These are phyloP conservation scores for Pseudotulostoma volvatum DNA, from an alignment of 495 filamentous ascomycete genomes.

Conservation along the genomic window DNA sequence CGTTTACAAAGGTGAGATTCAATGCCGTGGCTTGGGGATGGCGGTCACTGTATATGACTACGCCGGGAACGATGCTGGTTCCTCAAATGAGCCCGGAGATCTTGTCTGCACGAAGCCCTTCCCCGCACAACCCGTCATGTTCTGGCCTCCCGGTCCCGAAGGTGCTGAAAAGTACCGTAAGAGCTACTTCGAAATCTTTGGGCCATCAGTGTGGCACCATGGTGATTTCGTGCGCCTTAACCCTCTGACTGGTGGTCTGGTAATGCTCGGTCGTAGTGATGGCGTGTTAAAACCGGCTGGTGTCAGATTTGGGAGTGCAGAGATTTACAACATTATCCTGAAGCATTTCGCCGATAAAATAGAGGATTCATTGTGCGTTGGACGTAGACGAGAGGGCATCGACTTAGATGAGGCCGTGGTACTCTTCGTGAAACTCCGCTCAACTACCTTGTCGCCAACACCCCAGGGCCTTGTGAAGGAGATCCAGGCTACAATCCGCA, in stretches of 20 bases:
- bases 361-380: constrained; percentile 74
- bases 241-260: constrained; percentile 53
- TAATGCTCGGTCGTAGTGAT: constrained; percentile 81
- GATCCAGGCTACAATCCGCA: constrained; percentile 48
- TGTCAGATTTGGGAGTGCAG: constrained; percentile 73
- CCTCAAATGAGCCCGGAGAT: constrained; percentile 62
- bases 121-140: constrained; percentile 76
- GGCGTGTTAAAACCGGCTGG: constrained; percentile 80
- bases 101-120: constrained; percentile 78
- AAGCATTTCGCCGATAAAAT: constrained; percentile 61
- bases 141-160: constrained; percentile 50
- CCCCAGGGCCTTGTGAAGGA: constrained; percentile 31
- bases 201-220: constrained; percentile 66
- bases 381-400: constrained; percentile 44
- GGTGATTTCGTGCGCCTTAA: constrained; percentile 81
- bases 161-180: constrained; percentile 61
- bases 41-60: constrained; percentile 64
- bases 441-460: constrained; percentile 12
- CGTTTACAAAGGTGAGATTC: constrained; percentile 76
- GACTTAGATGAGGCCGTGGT: constrained; percentile 77
- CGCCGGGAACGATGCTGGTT: constrained; percentile 30
- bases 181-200: constrained; percentile 79
- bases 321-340: constrained; percentile 85
- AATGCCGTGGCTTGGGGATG: constrained; percentile 84
- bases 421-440: constrained; percentile 59